Evolutionary conservation across 148 eudicot species (phyloP), one percentile per base, ranked within the genome.

Genomic region (Silene conica): DNA sequence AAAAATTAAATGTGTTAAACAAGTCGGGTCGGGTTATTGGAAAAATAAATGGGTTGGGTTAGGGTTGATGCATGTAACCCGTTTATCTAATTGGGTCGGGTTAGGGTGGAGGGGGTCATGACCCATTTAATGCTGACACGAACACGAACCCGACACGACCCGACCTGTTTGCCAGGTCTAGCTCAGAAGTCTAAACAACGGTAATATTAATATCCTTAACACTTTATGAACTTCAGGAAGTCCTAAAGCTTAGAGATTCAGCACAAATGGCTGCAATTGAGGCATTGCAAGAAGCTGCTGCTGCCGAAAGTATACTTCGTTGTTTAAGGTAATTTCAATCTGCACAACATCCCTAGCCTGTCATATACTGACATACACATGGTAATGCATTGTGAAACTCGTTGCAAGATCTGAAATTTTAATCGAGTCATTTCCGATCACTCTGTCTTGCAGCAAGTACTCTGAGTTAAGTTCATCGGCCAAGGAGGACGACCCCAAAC

Each of bases 221-320:
- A 22, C 19, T 45, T 66, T 7, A n/a, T 25, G 41, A 26, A 41
- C 18, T 76, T 63, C 82, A 92, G 97, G 96, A 90, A 78, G 96
- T 90, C 59, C 38, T 90, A 75, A 87, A 78, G 87, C 85, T 85
- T 77, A 90, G 97, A 82, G 89, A 90, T 73, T 84, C 97, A 10
- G 96, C 96, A 6, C 97, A 90, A 81, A 81, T 80, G 34, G 91
- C 92, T 71, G 96, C 97, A 41, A 80, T 90, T 67, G 96, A 88
- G 79, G 97, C 97, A 65, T 77, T 92, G 85, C 90, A 88, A 81
- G 96, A 88, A 85, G 93, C 97, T 77, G 86, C 91, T n/a, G 87
- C 86, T 74, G 89, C 97, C 5, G 96, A 90, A 79, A 83, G 80
- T 79, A 71, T 90, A 69, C 93, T 92, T 63, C 84, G 85, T 67